Base-by-base conservation (phyloP, 208 protist species). In the Trypanosoma melophagium region DNA sequence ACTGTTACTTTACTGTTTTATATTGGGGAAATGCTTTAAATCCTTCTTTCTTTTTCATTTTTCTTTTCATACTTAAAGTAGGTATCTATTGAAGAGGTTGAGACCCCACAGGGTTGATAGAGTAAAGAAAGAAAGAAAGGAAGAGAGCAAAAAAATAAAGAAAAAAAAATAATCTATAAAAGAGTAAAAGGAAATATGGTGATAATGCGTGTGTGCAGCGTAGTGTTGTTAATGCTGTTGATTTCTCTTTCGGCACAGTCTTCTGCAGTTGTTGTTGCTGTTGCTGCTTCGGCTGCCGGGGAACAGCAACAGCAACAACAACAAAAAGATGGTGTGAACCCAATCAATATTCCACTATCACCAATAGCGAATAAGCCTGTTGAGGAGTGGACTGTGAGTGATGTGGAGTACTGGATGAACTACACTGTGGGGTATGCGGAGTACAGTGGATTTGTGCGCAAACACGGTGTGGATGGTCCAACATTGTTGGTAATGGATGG, bases 351-450 rank as follows among this genome's bases (percentile, higher is more conserved):
- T 14, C 21, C 42, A 17, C 4, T n/a, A 16, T 63, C 40, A 3
- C 59, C 44, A 51, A 63, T 63, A 54, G 40, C 59, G 44, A n/a
- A 71, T 22, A 81, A 77, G 52, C 70, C 76, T 16, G 68, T 81
- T 21, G 41, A 59, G 49, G 50, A 80, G 17, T 88, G 83, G 83
- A 59, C 66, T 0, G 71, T 76, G 16, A 49, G 28, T 2, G 79
- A 88, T 56, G 83, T 84, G 10, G 78, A 72, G 71, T 62, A 70
- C 52, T 88, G 83, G 83, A 76, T 88, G 74, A 80, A 79, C 49
- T 57, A 77, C 69, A 80, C 70, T 19, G 67, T 88, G 22, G 83
- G 83, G 17, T 88, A 83, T 66, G 17, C 75, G 49, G 83, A 88
- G 71, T 84, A 84, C 68, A 69, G 57, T 31, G 50, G 49, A 19